Base-by-base conservation (phyloP, 495 filamentous ascomycete species). In the Xylaria intraflava region DNA sequence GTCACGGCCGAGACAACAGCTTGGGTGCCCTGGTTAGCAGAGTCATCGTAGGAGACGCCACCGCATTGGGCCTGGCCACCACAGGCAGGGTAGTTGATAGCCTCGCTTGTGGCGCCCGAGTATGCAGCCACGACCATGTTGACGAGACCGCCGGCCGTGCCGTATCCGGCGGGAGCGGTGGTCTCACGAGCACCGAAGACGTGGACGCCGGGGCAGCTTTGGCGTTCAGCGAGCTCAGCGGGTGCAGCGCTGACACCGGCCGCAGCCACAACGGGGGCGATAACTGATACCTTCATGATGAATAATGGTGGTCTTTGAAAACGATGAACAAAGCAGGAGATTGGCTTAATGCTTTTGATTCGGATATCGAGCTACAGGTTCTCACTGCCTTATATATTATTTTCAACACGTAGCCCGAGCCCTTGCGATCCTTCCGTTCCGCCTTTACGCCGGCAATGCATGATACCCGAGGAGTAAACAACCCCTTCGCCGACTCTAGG, bases 171-270 rank as follows among this genome's bases (percentile, higher is more conserved):
- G 0, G 75, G 46, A 1, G 60, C 82, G 0, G 79, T 83, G 2
- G 82, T 85, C 68, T 86, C 83, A 46, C 83, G 79, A 6, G 83
- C 84, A 14, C 81, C 82, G 41, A 86, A 80, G 31, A 83, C 69
- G 57, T 86, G 83, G 47, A 84, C 70, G 30, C 68, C 54, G 2
- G 78, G 76, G 62, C 78, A 81, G 57, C 50, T 75, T 67, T 52
- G 69, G n/a, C 67, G 57, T 22, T 60, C 53, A 22, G 56, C 53
- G 26, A 67, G 57, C 35, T 58, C 50, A 19, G 52, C 35, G 12
- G 53, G 49, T 31, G 27, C 33, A 3, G 55, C 38, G 24, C 23
- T 22, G 12, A 53, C 59, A 14, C 51, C 29, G 10, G 16, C 44
- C 23, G 57, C 57, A n/a, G 44, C 56, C 12, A 51, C 17, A 42